phyloP scores from a whole-genome alignment of 441 rosid species.

The Gossypium trilobum region DNA sequence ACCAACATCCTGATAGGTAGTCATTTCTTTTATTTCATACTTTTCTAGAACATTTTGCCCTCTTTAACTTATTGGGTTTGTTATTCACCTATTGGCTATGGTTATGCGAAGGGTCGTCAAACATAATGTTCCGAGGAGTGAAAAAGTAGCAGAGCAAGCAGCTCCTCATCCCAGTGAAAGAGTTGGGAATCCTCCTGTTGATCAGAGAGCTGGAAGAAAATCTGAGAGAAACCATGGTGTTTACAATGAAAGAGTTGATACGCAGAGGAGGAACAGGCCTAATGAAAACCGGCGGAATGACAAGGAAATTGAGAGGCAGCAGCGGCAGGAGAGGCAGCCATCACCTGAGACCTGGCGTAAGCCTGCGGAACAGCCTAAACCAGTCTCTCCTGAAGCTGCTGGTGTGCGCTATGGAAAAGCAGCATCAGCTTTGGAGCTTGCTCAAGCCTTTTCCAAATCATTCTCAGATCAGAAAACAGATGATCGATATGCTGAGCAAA shows the following conservation, averaged over 20 bases:
- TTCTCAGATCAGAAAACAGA: slow-evolving; percentile 45
- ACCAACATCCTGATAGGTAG: slow-evolving; percentile 44
- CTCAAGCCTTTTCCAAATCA: slow-evolving; percentile 61
- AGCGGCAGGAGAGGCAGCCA: slow-evolving; percentile 45
- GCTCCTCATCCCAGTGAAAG: slow-evolving; percentile 27
- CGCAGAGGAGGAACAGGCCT: slow-evolving; percentile 52
- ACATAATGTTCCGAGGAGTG: slow-evolving; percentile 29
- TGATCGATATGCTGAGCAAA: slow-evolving; percentile 26
- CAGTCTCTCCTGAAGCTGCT: slow-evolving; percentile 37
- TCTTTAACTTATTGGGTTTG: not conserved
- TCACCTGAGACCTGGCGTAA: slow-evolving; percentile 85
- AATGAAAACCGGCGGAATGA: slow-evolving; percentile 42
- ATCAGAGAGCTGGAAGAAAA: slow-evolving; percentile 41
- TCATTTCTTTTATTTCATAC: not conserved
- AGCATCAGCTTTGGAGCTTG: slow-evolving; percentile 72
- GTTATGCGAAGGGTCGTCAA: slow-evolving; percentile 35
- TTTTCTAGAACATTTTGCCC: not conserved
- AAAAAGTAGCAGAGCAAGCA: slow-evolving; percentile 39
- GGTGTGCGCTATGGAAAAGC: slow-evolving; percentile 53
- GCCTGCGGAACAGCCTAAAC: slow-evolving; percentile 43
- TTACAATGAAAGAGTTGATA: slow-evolving; percentile 39
- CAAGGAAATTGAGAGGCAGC: slow-evolving; percentile 36
- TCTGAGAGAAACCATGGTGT: slow-evolving; percentile 37
- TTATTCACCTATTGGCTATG: not conserved
- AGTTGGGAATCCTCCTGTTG: slow-evolving; percentile 33